Evolutionary conservation across 257 asterid species (phyloP).

Genomic region (Prunella vulgaris): DNA sequence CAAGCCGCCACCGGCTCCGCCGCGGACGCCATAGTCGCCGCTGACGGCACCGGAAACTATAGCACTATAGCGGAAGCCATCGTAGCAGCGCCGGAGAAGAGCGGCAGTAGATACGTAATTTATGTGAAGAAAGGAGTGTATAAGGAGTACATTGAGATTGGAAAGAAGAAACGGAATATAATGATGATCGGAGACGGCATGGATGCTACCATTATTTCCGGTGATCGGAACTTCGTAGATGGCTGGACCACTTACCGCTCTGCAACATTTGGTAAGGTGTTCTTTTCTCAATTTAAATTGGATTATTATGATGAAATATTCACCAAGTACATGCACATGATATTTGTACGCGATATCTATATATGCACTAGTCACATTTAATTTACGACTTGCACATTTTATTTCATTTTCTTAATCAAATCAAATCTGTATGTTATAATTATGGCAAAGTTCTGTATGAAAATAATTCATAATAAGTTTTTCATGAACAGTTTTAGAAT

Average conservation of each 20-base stretch:
- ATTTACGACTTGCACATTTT: too few species aligned
- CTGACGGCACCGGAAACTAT: conserved; percentile 38
- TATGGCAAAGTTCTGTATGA: too few species aligned
- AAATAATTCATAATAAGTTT: too few species aligned
- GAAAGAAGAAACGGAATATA: conserved; percentile 43
- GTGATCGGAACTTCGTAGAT: conserved; percentile 29
- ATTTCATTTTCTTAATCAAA: too few species aligned
- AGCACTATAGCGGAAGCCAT: conserved; percentile 37
- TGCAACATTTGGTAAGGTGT: conserved; percentile 40
- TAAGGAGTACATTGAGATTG: conserved; percentile 42
- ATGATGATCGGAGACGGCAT: conserved; percentile 60
- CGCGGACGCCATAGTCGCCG: conserved; percentile 41
- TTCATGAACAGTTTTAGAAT: too few species aligned
- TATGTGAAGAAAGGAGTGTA: conserved; percentile 47
- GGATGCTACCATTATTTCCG: conserved; percentile 39
- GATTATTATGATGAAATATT: too few species aligned
- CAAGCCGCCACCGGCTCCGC: conserved; percentile 12
- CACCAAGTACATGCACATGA: too few species aligned
- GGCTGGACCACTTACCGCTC: conserved; percentile 50
- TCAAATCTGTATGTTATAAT: too few species aligned
- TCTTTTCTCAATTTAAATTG: not conserved
- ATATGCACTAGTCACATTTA: too few species aligned
- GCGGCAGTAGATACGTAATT: conserved; percentile 33
- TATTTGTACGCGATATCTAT: too few species aligned
- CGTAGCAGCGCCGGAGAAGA: conserved; percentile 28